Evolutionary conservation across 805 yeast genomes (phyloP).

Genomic region (Candida rishiriensis): DNA sequence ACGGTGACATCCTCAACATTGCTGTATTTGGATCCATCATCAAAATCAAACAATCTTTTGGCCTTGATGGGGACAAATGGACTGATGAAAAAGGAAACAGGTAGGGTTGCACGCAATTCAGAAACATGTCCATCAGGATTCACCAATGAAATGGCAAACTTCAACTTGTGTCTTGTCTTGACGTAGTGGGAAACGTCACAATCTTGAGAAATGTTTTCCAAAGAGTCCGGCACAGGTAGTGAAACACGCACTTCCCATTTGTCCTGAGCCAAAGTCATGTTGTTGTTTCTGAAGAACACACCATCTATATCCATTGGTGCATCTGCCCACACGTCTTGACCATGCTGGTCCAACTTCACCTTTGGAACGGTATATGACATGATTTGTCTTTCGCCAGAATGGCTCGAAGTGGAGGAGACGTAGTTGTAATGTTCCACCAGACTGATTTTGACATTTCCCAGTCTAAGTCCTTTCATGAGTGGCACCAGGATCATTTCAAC

Average conservation of each 20-base stretch:
- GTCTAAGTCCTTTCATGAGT: conserved; percentile 67
- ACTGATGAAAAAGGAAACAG: conserved; percentile 47
- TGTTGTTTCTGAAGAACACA: conserved; percentile 29
- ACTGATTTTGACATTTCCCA: conserved; percentile 69
- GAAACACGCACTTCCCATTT: conserved; percentile 69
- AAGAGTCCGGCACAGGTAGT: conserved; percentile 64
- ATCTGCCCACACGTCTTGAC: conserved; percentile 39
- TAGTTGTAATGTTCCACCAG: conserved; percentile 61
- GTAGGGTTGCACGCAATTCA: conserved; percentile 86
- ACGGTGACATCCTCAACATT: conserved; percentile 26
- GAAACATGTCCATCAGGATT: conserved; percentile 93
- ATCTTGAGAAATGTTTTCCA: conserved; percentile 81
- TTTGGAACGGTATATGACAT: conserved; percentile 42
- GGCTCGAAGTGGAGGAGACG: conserved; percentile 55
- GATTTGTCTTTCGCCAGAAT: conserved; percentile 59
- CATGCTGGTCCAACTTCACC: conserved; percentile 33
- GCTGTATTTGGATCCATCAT: conserved; percentile 15
- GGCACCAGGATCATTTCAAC: conserved; percentile 74
- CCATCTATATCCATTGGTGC: conserved; percentile 34
- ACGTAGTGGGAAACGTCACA: conserved; percentile 64
- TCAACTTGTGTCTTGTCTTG: conserved; percentile 84
- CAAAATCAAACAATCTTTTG: conserved; percentile 27
- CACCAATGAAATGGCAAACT: conserved; percentile 69
- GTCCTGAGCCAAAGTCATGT: conserved; percentile 39
- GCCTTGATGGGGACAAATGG: conserved; percentile 78